Conservation (phyloP, 805 yeast genomes). For the Pichia nakasei region DNA sequence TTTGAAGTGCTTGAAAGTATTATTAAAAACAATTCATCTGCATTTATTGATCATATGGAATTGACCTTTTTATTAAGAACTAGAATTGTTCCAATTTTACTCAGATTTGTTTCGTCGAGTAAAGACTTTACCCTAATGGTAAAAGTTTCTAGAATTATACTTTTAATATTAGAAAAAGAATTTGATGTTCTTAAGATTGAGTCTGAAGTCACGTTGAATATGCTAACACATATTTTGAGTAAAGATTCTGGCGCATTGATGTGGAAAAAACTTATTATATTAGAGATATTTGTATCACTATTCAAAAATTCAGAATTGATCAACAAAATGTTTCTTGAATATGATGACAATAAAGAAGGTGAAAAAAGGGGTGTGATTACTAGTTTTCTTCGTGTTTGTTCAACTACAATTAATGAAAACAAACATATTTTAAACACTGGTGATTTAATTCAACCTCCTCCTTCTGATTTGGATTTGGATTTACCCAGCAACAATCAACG, state of each 20-base stretch:
- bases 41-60: conserved; percentile 54
- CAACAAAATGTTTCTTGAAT: conserved; percentile 45
- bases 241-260: conserved; percentile 42
- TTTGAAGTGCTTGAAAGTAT: conserved; percentile 80
- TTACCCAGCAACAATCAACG: not conserved
- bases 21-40: conserved; percentile 48
- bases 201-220: conserved; percentile 69
- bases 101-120: conserved; percentile 51
- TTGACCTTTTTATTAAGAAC: conserved; percentile 57
- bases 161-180: conserved; percentile 53
- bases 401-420: conserved; percentile 28
- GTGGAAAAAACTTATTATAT: conserved; percentile 70
- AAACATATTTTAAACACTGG: conserved; percentile 27
- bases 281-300: conserved; percentile 62
- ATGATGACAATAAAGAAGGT: conserved; percentile 42
- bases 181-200: conserved; percentile 60
- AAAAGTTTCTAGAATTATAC: conserved; percentile 65
- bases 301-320: conserved; percentile 48
- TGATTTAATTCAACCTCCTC: conserved; percentile 26
- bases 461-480: not conserved
- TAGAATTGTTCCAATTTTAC: conserved; percentile 64
- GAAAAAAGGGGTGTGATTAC: conserved; percentile 53
- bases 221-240: conserved; percentile 64
- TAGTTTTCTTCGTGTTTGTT: conserved; percentile 42
- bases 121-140: conserved; percentile 62